Conservation (phyloP, 768 basidiomycete species). For the Crepidotus variabilis region DNA sequence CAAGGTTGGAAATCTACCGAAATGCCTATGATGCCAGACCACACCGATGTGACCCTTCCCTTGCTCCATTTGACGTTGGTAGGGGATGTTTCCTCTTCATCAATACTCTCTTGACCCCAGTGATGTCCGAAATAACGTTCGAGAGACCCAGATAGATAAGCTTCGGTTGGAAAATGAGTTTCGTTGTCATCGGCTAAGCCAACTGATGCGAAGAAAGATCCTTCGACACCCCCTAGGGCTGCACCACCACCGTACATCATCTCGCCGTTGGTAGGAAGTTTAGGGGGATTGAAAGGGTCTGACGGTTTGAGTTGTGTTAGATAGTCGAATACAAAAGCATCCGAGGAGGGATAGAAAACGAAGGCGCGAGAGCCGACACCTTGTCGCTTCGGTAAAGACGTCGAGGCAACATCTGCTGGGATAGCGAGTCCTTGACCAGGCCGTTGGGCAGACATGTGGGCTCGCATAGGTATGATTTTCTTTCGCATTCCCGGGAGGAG, state of each 20-base stretch:
- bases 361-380: constrained; percentile 51
- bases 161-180: constrained; percentile 23
- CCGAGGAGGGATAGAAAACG: constrained; percentile 47
- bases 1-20: constrained; percentile 64
- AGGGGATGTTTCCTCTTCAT: constrained; percentile 9
- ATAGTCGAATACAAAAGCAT: constrained; percentile 53
- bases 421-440: constrained; percentile 13
- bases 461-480: constrained; percentile 59
- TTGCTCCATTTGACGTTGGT: constrained; percentile 23
- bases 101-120: constrained; percentile 15
- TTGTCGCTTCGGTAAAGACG: constrained; percentile 1
- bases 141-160: constrained; percentile 36
- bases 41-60: constrained; percentile 50
- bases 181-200: constrained; percentile 35
- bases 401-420: not conserved
- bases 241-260: constrained; percentile 68
- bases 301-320: constrained; percentile 53
- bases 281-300: not conserved
- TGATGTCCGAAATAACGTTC: constrained; percentile 45
- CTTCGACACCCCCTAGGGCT: constrained; percentile 27
- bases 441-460: constrained; percentile 65
- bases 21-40: constrained; percentile 62
- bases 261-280: constrained; percentile 32
- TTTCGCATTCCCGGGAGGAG: constrained; percentile 59
- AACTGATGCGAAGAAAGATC: constrained; percentile 25